A percentile compares a stretch with the other conserved stretches of the same genome.
These are phyloP conservation scores for Puccinia coronata DNA, from an alignment of 1,284 basidiomycete genomes.

Conservation along the genomic window DNA sequence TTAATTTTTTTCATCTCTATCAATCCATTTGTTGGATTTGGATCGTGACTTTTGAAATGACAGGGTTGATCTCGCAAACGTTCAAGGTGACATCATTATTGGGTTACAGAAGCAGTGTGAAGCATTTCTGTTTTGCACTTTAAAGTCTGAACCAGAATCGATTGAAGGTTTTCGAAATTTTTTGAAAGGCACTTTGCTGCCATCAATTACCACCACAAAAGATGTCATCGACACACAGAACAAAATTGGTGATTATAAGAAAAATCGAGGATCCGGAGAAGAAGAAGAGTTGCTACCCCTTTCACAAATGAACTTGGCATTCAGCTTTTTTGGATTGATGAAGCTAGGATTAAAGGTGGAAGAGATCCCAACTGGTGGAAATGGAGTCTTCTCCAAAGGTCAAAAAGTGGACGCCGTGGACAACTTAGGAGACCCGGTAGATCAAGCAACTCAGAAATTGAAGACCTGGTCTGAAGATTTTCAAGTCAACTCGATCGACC, in stretches of 20 bases:
- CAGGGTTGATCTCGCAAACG: constrained; percentile 40
- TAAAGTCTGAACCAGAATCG: constrained; percentile 24
- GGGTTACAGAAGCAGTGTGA: constrained; percentile 44
- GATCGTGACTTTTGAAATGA: no score
- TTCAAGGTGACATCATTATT: constrained; percentile 47
- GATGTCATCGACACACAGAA: constrained; percentile 38
- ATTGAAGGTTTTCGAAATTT: constrained; percentile 19
- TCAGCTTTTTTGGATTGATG: constrained; percentile 35
- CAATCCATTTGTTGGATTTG: no score
- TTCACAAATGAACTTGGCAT: constrained; percentile 37
- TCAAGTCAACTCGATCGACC: constrained; percentile 30
- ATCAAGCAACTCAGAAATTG: constrained; percentile 27
- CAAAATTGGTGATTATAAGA: constrained; percentile 42
- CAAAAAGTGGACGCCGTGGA: constrained; percentile 42
- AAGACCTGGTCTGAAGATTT: constrained; percentile 42
- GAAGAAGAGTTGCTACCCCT: constrained; percentile 31
- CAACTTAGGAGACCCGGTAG: constrained; percentile 45
- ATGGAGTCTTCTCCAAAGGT: constrained; percentile 12
- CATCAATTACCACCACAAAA: constrained; percentile 35
- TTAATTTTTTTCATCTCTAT: no score
- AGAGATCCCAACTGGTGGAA: constrained; percentile 30
- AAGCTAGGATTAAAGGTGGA: constrained; percentile 18
- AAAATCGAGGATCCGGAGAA: neutral
- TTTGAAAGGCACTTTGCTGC: constrained; percentile 31
- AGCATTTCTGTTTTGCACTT: constrained; percentile 26